phyloP scores from a whole-genome alignment of 1,284 basidiomycete species.

The Singerocomus inundabilis region DNA sequence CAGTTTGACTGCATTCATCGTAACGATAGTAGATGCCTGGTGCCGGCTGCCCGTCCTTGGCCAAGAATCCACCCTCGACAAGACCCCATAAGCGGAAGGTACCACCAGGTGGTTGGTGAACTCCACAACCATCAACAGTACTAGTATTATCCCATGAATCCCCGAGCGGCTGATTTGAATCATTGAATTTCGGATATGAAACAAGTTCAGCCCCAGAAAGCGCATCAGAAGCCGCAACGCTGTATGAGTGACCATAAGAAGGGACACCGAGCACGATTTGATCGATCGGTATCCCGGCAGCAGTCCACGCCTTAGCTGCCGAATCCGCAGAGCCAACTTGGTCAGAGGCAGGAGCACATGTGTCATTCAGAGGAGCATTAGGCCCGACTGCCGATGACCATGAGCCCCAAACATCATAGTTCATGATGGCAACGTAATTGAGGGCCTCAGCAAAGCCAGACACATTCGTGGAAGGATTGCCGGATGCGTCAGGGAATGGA shows the following conservation, averaged over 20 bases:
- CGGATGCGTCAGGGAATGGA: conserved; percentile 54
- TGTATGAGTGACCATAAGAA: conserved; percentile 51
- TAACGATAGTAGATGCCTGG: conserved; percentile 41
- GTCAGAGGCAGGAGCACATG: conserved; percentile 51
- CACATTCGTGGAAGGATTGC: conserved; percentile 54
- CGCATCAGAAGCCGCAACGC: conserved; percentile 36
- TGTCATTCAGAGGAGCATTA: conserved; percentile 66
- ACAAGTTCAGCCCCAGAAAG: conserved; percentile 29
- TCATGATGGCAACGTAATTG: conserved; percentile 72
- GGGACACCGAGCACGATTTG: conserved; percentile 69
- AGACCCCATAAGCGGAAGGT: conserved; percentile 44
- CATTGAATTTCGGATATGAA: conserved; percentile 40
- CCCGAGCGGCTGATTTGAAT: conserved; percentile 38
- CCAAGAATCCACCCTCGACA: conserved; percentile 41
- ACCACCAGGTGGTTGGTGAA: conserved; percentile 34
- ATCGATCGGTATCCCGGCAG: conserved; percentile 58
- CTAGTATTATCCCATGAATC: conserved; percentile 41
- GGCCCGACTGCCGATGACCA: conserved; percentile 52
- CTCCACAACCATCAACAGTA: conserved; percentile 40
- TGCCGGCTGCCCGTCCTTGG: conserved; percentile 36
- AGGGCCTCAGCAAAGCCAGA: conserved; percentile 40
- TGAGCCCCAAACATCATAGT: conserved; percentile 70
- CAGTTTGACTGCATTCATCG: conserved; percentile 49
- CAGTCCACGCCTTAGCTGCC: conserved; percentile 58
- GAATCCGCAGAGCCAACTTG: conserved; percentile 62